Conservation (phyloP, 78 protist species). For the slime mould (Dictyostelium discoideum) region dicty_2.7 NC_007088.5:1500501-1501000, state of each 20-base stretch:
- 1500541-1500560: background rate
- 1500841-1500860: background rate
- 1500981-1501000: background rate
- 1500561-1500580: background rate
- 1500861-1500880: slow-evolving; percentile 2
- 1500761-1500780: background rate
- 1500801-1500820: background rate
- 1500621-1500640: background rate
- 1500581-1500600: background rate
- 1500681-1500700: background rate
- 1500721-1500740: background rate
- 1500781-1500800: background rate
- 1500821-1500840: background rate
- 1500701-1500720: background rate
- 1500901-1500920: background rate
- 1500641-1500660: background rate
- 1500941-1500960: background rate
- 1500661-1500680: background rate
- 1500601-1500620: background rate
- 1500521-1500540: background rate
- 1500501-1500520: background rate
- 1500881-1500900: background rate
- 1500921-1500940: background rate
- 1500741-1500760: background rate
- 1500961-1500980: background rate